Base-by-base conservation (phyloP, 1,284 basidiomycete genomes). In the Farysia itapuensis region DNA sequence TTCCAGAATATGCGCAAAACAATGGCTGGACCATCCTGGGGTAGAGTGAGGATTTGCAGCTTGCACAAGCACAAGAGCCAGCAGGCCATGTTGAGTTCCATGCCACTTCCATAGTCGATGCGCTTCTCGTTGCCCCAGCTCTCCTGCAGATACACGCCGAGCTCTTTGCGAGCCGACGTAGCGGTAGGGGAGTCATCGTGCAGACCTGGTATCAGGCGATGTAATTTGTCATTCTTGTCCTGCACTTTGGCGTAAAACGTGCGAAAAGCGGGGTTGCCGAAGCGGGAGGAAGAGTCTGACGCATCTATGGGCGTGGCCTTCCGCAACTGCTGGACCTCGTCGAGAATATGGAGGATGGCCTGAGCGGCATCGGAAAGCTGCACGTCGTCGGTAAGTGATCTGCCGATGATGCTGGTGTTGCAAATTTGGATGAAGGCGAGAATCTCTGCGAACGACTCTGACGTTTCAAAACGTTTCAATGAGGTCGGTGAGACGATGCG, bases 21-120 rank as follows among this genome's bases (percentile, higher is more conserved):
- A 14, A 97, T 80, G 3, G 87, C 85, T 34, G 81, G 82, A 61
- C 86, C 84, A 76, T 97, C 93, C 39, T 82, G 79, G 1, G 79
- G 77, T 11, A 95, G 70, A 18, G 47, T 42, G 21, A 75, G 44
- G 0, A 93, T 81, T 2, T 83, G 85, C 2, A 97, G 79, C 20
- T 84, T 84, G 60, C 86, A 84, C 2, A 98, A 79, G 70, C 90
- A 94, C 31, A 93, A 81, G 14, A 98, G 76, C 93, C 93, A 98
- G 70, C 90, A 96, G 11, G 96, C 64, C 74, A 97, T 98, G 79
- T 97, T 96, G 48, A 98, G 82, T 77, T 99, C 95, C 92, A 97
- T 97, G 2, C 94, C 94, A 71, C 91, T 95, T 8, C 95, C 94
- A 78, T 99, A 99, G 78, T 99, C 95, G 53, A 99, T 93, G 5